Evolutionary conservation across 306 rosid genomes (phyloP).

Genomic region (Castanopsis chinensis): DNA sequence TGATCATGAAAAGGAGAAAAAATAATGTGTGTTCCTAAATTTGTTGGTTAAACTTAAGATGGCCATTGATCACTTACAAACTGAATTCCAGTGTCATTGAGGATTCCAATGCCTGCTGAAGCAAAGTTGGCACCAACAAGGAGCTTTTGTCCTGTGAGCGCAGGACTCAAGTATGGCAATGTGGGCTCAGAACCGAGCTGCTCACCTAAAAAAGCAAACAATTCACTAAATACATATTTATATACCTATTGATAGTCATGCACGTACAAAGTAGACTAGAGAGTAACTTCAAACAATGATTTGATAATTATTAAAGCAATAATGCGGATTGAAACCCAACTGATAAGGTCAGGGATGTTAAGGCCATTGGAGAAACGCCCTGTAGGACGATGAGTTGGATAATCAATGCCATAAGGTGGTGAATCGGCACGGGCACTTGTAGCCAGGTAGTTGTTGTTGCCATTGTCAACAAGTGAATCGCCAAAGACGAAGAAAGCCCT

Average conservation of each 20-base stretch:
- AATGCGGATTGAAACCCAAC: conserved; percentile 17
- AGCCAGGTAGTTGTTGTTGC: conserved; percentile 59
- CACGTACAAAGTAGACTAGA: background rate
- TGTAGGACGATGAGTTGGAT: conserved; percentile 49
- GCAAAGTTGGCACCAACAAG: conserved; percentile 78
- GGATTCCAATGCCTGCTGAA: conserved; percentile 78
- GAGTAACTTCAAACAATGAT: background rate
- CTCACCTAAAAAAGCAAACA: conserved; percentile 40
- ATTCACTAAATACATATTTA: background rate
- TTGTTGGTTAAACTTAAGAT: no score
- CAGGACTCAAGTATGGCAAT: conserved; percentile 73
- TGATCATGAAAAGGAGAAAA: background rate
- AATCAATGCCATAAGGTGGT: conserved; percentile 71
- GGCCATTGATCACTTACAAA: conserved; percentile 46
- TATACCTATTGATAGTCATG: background rate
- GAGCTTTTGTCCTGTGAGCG: conserved; percentile 51
- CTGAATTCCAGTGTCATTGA: conserved; percentile 75
- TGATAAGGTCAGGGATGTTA: conserved; percentile 63
- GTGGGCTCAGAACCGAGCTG: conserved; percentile 43
- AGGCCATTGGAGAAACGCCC: conserved; percentile 73
- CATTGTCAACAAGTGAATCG: conserved; percentile 66
- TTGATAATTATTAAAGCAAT: background rate
- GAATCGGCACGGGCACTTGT: conserved; percentile 69
- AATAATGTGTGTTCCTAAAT: background rate
- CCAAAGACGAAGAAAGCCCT: conserved; percentile 70